Conservation (phyloP, 768 basidiomycete genomes). For the Zangia roseola region DNA sequence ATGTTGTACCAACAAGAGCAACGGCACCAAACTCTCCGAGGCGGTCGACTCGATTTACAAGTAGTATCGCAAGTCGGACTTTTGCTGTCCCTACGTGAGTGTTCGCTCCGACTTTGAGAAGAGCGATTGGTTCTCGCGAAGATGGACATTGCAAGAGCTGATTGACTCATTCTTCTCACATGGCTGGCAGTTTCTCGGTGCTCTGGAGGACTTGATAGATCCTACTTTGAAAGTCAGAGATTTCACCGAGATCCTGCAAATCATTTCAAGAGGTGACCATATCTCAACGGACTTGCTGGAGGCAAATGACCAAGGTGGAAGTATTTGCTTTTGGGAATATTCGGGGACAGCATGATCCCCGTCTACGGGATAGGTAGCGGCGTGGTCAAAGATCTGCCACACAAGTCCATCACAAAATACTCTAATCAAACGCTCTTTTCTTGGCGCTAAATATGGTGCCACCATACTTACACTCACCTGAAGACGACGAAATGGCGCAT, state of each 20-base stretch:
- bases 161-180: constrained; percentile 3
- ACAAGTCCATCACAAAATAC: constrained; percentile 14
- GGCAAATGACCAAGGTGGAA: neutral
- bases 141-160: constrained; percentile 12
- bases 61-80: constrained; percentile 28
- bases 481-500: no score
- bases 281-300: constrained; percentile 1
- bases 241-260: neutral
- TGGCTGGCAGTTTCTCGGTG: neutral
- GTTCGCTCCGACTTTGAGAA: constrained; percentile 10
- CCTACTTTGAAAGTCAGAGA: neutral
- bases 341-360: neutral
- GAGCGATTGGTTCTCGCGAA: neutral
- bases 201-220: neutral
- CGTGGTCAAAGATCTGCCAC: constrained; percentile 25
- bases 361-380: constrained; percentile 8
- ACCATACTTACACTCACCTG: neutral
- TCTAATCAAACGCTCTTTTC: constrained; percentile 26
- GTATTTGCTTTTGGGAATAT: constrained; percentile 8
- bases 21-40: constrained; percentile 27
- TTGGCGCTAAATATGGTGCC: no score
- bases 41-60: constrained; percentile 34
- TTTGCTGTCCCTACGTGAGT: constrained; percentile 28
- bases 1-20: constrained; percentile 31
- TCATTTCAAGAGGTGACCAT: neutral